Base-by-base conservation (phyloP, 208 protist genomes). In the Leishmania aethiopica region DNA sequence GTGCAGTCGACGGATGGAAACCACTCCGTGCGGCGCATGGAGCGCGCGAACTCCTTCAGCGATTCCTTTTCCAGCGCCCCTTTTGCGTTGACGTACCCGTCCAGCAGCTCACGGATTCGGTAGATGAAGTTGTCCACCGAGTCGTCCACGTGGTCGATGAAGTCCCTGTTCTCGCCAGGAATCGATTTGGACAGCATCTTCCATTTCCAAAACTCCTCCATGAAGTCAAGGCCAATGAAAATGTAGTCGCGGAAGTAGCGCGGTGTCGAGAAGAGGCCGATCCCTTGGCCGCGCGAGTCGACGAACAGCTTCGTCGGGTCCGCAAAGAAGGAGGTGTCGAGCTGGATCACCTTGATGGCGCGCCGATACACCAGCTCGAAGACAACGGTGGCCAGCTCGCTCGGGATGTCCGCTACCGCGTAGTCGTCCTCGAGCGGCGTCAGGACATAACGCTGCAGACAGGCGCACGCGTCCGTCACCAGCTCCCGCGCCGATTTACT, bases 171-270 rank as follows among this genome's bases (percentile, higher is more conserved):
- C 57, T 96, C 93, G 25, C 92, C 94, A 1, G 92, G 87, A 1
- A 96, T 73, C 25, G 42, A 80, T 59, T 84, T 84, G 13, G 90
- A 83, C 17, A 96, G 67, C 51, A 42, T 72, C 80, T 96, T 96
- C 94, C 94, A 97, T 28, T 90, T 81, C 91, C 91, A 96, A 67
- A 97, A 84, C 75, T 96, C 92, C 75, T 93, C 89, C 59, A 96
- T 73, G 8, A 96, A 71, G 76, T 97, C 91, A 22, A 96, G 87
- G 6, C 93, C 91, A 47, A 96, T 85, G 64, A 97, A 95, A 59
- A 96, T 92, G 69, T 90, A 79, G 83, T 97, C 92, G 22, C 92
- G 86, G 77, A 96, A 94, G 87, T 90, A 91, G 62, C 86, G 86
- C 0, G 74, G 75, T 19, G 78, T 88, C 45, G 88, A 83, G 74